These are phyloP conservation scores for Sugiyamaella marilandica DNA, from an alignment of 805 yeast genomes.

Conservation along the genomic window DNA sequence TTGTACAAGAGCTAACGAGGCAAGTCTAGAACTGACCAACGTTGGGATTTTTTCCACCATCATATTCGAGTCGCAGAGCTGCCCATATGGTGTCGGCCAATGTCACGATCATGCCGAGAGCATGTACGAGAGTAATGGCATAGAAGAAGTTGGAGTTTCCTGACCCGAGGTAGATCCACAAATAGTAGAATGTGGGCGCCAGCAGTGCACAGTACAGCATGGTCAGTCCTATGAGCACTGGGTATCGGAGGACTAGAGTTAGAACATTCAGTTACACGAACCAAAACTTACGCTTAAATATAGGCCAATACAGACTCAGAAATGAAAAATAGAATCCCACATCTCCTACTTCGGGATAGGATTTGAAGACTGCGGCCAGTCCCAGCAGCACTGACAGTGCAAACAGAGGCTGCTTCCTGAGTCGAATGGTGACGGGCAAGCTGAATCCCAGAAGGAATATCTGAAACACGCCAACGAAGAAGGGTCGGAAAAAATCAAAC, in stretches of 20 bases:
- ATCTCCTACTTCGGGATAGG: slow-evolving; percentile 85
- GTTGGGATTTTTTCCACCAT: slow-evolving; percentile 36
- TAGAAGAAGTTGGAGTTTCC: slow-evolving; percentile 96
- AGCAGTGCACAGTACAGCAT: slow-evolving; percentile 57
- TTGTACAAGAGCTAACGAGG: background rate
- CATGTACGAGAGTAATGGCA: slow-evolving; percentile 82
- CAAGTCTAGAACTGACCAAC: slow-evolving; percentile 20
- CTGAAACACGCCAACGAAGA: slow-evolving; percentile 81
- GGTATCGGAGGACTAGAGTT: slow-evolving; percentile 39
- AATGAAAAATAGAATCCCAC: slow-evolving; percentile 52
- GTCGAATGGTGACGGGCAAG: slow-evolving; percentile 69
- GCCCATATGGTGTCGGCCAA: slow-evolving; percentile 82
- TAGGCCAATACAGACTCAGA: slow-evolving; percentile 44
- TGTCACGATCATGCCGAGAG: slow-evolving; percentile 61
- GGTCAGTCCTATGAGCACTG: slow-evolving; percentile 47
- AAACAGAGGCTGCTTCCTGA: slow-evolving; percentile 54
- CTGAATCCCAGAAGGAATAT: slow-evolving; percentile 61
- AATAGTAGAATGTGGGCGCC: slow-evolving; percentile 84
- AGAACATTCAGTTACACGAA: slow-evolving; percentile 2
- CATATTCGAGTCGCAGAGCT: slow-evolving; percentile 61
- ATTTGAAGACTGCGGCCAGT: slow-evolving; percentile 59
- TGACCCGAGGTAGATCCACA: slow-evolving; percentile 91
- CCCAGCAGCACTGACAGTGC: slow-evolving; percentile 48
- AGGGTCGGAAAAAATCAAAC: slow-evolving; percentile 81
- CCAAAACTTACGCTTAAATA: slow-evolving; percentile 18